Conservation (phyloP, 192 early-diverging fungal species). For the Entomortierella lignicola region DNA sequence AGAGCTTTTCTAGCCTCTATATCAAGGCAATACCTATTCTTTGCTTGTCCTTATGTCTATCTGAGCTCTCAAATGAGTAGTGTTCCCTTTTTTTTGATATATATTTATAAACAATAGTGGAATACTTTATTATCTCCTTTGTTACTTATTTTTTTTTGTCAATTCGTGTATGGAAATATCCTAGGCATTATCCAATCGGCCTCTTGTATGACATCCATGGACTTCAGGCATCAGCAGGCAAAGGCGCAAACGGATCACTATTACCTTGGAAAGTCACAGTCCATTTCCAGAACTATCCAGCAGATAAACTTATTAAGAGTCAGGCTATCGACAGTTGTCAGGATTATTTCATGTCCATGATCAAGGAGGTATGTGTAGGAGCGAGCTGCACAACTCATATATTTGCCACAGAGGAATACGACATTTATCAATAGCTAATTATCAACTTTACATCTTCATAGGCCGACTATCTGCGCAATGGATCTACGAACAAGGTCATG, state of each 20-base stretch:
- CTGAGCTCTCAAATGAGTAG: neutral
- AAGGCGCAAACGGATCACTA: conserved; percentile 43
- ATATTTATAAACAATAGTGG: too few relatives aligned
- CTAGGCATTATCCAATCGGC: conserved; percentile 89
- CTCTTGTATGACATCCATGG: conserved; percentile 80
- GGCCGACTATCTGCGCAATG: conserved; percentile 87
- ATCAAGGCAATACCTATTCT: neutral
- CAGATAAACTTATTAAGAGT: conserved; percentile 70
- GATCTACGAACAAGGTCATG: conserved; percentile 88
- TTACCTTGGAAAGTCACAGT: conserved; percentile 84
- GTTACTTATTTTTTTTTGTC: neutral
- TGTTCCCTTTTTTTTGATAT: neutral
- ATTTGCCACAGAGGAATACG: too few relatives aligned
- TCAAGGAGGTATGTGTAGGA: conserved; percentile 75
- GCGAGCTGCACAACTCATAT: too few relatives aligned
- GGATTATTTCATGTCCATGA: conserved; percentile 89
- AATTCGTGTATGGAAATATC: neutral
- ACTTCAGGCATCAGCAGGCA: conserved; percentile 46
- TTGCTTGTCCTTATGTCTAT: neutral
- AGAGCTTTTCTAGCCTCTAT: neutral
- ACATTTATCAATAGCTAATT: neutral
- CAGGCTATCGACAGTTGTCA: conserved; percentile 67
- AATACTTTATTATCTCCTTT: neutral
- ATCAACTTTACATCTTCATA: conserved; percentile 19
- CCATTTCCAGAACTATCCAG: conserved; percentile 82